A percentile compares a stretch with the other conserved stretches of the same genome.
phyloP scores from a whole-genome alignment of 1,139 yeast species.

The Candida sanyaensis region DNA sequence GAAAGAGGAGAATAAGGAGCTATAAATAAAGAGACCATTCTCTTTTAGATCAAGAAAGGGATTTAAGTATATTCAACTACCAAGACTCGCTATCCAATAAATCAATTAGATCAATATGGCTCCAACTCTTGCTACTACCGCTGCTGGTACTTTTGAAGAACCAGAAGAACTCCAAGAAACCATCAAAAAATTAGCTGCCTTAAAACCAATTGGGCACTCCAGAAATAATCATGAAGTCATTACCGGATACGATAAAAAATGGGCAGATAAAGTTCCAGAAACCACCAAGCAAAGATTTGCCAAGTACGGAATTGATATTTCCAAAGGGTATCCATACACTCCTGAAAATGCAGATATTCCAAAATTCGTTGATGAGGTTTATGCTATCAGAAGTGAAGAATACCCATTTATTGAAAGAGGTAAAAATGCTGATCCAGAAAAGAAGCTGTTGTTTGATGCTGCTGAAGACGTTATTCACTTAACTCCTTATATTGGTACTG shows the following conservation, averaged over 20 bases:
- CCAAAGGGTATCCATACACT: constrained; percentile 30
- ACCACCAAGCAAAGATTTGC: constrained; percentile 25
- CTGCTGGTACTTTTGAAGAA: constrained; percentile 3
- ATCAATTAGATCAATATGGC: constrained; percentile 1
- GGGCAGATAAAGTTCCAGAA: constrained; percentile 29
- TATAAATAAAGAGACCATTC: not conserved
- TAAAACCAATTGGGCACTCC: constrained; percentile 19
- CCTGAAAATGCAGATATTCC: constrained; percentile 37
- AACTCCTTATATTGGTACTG: constrained; percentile 54
- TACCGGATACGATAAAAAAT: constrained; percentile 16
- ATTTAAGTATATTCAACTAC: too few relatives aligned
- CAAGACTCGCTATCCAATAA: not conserved
- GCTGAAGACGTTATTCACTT: constrained; percentile 48
- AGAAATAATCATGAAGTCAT: constrained; percentile 7
- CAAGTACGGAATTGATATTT: constrained; percentile 28
- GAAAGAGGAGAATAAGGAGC: not conserved
- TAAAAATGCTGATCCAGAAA: constrained; percentile 51
- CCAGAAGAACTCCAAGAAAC: constrained; percentile 16
- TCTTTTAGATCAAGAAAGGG: not conserved
- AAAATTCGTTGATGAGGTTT: constrained; percentile 52
- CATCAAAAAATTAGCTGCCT: constrained; percentile 17
- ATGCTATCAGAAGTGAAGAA: constrained; percentile 39
- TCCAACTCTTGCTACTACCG: constrained; percentile 1
- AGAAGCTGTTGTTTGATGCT: constrained; percentile 51
- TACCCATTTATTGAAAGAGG: constrained; percentile 48